Evolutionary conservation across 176 grass and related monocot genomes (phyloP).

Genomic region (Avena atlantica): DNA sequence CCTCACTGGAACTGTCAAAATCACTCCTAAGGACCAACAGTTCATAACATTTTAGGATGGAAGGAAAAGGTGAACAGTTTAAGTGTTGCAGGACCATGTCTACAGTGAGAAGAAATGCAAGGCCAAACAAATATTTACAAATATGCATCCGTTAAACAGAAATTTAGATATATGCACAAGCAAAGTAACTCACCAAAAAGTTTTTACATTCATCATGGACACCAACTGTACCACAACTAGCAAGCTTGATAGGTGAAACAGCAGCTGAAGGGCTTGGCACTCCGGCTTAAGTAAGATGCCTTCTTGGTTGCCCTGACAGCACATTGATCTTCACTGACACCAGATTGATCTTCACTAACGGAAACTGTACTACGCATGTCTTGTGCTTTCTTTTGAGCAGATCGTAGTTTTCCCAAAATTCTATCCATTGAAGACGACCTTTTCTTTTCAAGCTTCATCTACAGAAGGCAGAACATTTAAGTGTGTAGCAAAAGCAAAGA

Average conservation of each 20-base stretch:
- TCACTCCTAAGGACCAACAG: not conserved
- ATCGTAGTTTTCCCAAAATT: slow-evolving; percentile 80
- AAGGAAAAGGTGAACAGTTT: not conserved
- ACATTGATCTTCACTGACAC: slow-evolving; percentile 53
- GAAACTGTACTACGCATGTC: slow-evolving; percentile 74
- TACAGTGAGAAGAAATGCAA: not conserved
- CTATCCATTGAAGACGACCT: slow-evolving; percentile 92
- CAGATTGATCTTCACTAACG: slow-evolving; percentile 54
- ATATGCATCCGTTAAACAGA: not conserved
- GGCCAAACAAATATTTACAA: not conserved
- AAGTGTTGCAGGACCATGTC: not conserved
- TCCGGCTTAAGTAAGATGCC: slow-evolving; percentile 37
- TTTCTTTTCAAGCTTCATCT: slow-evolving; percentile 99
- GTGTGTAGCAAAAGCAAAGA: not conserved
- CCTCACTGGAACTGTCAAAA: not conserved
- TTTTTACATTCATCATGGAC: not conserved
- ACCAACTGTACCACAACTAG: slow-evolving; percentile 51
- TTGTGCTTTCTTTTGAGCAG: slow-evolving; percentile 88
- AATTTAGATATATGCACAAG: not conserved
- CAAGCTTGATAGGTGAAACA: slow-evolving; percentile 77
- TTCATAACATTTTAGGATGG: not conserved
- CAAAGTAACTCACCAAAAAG: slow-evolving; percentile 43
- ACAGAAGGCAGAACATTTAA: slow-evolving; percentile 2
- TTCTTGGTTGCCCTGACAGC: slow-evolving; percentile 48
- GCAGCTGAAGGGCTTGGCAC: slow-evolving; percentile 67